phyloP scores from a whole-genome alignment of 2,329 filamentous ascomycete genomes.

The Sclerotiophoma versabilis region DNA sequence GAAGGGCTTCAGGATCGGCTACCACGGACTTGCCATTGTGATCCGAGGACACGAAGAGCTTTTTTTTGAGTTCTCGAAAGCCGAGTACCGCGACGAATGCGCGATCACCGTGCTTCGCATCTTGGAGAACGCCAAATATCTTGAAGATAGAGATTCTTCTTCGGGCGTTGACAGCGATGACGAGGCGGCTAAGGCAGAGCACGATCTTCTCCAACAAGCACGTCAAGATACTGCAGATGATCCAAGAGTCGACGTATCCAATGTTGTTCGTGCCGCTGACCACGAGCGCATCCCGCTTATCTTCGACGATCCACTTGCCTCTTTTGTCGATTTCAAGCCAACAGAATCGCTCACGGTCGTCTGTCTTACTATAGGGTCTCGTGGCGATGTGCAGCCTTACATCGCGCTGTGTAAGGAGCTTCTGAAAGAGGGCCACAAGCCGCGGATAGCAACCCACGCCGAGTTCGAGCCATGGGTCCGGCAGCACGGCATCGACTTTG shows the following conservation, averaged over 20 bases:
- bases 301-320: conserved; percentile 88
- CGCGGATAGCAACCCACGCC: conserved; percentile 87
- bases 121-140: conserved; percentile 74
- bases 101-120: conserved; percentile 79
- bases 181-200: conserved; percentile 78
- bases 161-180: conserved; percentile 74
- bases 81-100: conserved; percentile 86
- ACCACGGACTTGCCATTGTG: conserved; percentile 88
- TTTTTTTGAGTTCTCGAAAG: conserved; percentile 88
- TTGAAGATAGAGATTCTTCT: conserved; percentile 73
- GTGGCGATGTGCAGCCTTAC: conserved; percentile 96
- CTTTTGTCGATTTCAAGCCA: conserved; percentile 91
- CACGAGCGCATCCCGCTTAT: conserved; percentile 74
- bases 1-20: conserved; percentile 91
- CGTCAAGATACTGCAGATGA: conserved; percentile 55
- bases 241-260: conserved; percentile 30
- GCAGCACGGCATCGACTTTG: conserved; percentile 93
- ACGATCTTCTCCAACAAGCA: conserved; percentile 79
- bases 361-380: conserved; percentile 92
- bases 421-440: conserved; percentile 82
- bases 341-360: conserved; percentile 80
- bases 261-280: conserved; percentile 41
- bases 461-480: conserved; percentile 92
- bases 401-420: conserved; percentile 94
- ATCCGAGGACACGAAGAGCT: conserved; percentile 94